These are phyloP conservation scores for Irpex lacteus DNA, from an alignment of 1,284 basidiomycete species.

Conservation along the genomic window DNA sequence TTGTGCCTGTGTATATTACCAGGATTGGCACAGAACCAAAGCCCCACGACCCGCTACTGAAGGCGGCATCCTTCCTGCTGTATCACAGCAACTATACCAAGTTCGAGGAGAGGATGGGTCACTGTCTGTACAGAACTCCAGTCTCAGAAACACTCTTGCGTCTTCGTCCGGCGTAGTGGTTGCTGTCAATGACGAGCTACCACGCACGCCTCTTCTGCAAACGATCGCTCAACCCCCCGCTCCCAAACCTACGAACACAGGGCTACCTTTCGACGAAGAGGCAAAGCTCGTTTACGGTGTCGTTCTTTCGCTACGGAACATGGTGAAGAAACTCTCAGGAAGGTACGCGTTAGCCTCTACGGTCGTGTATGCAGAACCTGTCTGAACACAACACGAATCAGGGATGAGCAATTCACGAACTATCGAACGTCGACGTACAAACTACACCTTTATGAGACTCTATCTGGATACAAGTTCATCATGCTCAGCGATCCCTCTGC, in stretches of 20 bases:
- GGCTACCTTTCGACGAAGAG: constrained; percentile 93
- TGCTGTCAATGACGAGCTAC: constrained; percentile 52
- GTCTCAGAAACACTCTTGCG: constrained; percentile 60
- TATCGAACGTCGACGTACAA: constrained; percentile 94
- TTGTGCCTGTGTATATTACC: constrained; percentile 89
- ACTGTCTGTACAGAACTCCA: constrained; percentile 37
- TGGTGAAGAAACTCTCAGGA: constrained; percentile 92
- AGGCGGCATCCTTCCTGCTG: constrained; percentile 71
- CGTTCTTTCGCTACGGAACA: constrained; percentile 87
- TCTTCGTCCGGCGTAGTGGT: constrained; percentile 65
- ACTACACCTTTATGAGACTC: constrained; percentile 89
- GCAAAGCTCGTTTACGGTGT: constrained; percentile 98
- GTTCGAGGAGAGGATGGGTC: constrained; percentile 32
- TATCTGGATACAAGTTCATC: constrained; percentile 93
- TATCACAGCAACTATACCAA: constrained; percentile 60
- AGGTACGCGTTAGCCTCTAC: constrained; percentile 42
- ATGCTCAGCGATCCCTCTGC: constrained; percentile 87
- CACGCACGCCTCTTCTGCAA: constrained; percentile 35
- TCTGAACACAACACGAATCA: constrained; percentile 27
- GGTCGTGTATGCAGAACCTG: background rate
- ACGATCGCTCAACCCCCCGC: constrained; percentile 21
- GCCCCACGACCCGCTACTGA: constrained; percentile 69
- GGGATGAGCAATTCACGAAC: constrained; percentile 88
- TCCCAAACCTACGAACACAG: constrained; percentile 30
- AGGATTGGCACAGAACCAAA: constrained; percentile 86